Base-by-base conservation (phyloP, 345 rosid genomes). In the Pistacia atlantica region DNA sequence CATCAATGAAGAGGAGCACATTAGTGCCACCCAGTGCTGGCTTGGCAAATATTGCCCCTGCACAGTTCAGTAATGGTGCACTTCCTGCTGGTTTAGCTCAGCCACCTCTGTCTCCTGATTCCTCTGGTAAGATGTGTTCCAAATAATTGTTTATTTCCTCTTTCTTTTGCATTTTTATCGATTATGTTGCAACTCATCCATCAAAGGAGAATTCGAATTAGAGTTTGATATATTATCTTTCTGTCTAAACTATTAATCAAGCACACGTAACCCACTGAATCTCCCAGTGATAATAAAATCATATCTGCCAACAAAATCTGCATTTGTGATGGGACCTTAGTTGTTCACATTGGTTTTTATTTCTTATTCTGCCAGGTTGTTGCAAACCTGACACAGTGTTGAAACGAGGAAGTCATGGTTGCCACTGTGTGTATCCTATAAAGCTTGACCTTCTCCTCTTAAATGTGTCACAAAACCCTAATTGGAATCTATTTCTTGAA, bases 341-440 rank as follows among this genome's bases (percentile, higher is more conserved):
- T 58, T 59, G 33, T 67, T 77, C 76, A 75, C 65, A 20, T 62
- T 65, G 74, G 71, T 77, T 38, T 83, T 75, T 69, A 37, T 74
- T 73, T 81, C 58, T 68, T 42, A 5, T 74, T 80, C 20, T 77
- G 69, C 46, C 86, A 96, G 98, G 85, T 84, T 96, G 99, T 82
- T 96, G 99, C 89, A 89, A 88, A 83, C 89, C 84, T 33, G 80
- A 89, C 76, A 86, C 81, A 84, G 96, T 96, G 82, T 84, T 84
- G 90, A 96, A 88, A 87, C 88, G 88, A 75, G 91, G 87, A 74
- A 86, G 83, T 81, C 86, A 72, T 77, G 92, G 83, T 79, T 93
- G 99, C 77, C 92, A 92, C 78, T 96, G 99, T 60, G 99, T 90
- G 61, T 93, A 96, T 87, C 99, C 99, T n/a, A 91, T 96, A 82